A percentile compares a stretch with the other conserved stretches of the same genome.
Evolutionary conservation across 2,329 filamentous ascomycete species (phyloP).

Genomic region (Graphilbum sp.): DNA sequence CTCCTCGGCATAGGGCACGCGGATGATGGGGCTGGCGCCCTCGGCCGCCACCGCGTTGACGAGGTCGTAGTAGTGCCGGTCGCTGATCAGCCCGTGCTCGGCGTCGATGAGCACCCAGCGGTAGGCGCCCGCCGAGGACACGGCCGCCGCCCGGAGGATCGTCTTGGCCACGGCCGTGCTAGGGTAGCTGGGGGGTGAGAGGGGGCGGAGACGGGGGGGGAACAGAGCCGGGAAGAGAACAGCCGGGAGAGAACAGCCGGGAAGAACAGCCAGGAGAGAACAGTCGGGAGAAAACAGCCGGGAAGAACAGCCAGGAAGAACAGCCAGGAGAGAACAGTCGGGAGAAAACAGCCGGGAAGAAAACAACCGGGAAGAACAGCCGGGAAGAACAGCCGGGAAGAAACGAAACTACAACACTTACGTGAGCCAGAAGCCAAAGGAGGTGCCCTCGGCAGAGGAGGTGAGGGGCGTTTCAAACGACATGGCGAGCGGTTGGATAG

Average conservation of each 20-base stretch:
- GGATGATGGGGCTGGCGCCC: slow-evolving; percentile 23
- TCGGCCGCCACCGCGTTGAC: slow-evolving; percentile 20
- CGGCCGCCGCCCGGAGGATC: slow-evolving; percentile 8
- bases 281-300: no score
- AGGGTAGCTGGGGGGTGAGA: slow-evolving; percentile 3
- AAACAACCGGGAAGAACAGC: no score
- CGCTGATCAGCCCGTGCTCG: slow-evolving; percentile 22
- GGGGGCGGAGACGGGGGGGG: background rate
- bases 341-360: no score
- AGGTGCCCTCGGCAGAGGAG: background rate
- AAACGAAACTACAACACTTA: no score
- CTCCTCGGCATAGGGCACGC: slow-evolving; percentile 37
- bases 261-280: background rate
- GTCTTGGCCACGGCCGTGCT: slow-evolving; percentile 8
- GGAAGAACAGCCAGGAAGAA: no score
- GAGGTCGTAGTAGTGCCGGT: slow-evolving; percentile 19
- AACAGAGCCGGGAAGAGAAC: background rate
- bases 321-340: no score
- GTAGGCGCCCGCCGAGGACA: background rate
- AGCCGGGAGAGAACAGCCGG: background rate
- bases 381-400: no score
- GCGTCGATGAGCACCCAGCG: slow-evolving; percentile 21
- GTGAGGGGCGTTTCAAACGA: slow-evolving; percentile 3
- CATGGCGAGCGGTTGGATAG: no score
- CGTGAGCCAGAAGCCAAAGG: slow-evolving; percentile 11